These are phyloP conservation scores for Litchi chinensis DNA, from an alignment of 345 rosid genomes.

Conservation along the genomic window DNA sequence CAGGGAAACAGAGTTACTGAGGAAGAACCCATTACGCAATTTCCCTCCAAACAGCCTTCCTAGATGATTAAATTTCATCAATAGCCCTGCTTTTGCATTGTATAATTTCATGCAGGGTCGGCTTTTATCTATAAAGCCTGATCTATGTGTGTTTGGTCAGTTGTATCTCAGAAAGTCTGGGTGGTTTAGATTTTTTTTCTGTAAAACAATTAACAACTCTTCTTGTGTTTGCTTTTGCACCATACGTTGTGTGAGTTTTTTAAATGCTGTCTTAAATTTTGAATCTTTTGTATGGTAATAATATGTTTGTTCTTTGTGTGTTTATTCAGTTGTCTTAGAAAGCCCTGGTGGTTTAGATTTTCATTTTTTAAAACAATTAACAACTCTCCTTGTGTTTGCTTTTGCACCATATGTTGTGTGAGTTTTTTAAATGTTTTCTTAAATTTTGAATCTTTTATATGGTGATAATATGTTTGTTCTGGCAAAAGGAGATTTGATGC, in stretches of 20 bases:
- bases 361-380: not conserved
- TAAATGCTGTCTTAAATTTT: not conserved
- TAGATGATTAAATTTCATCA: slow-evolving; percentile 38
- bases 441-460: not conserved
- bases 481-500: too few species aligned
- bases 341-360: not conserved
- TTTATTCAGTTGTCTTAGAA: not conserved
- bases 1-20: slow-evolving; percentile 80
- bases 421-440: not conserved
- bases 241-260: not conserved
- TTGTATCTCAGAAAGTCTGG: not conserved
- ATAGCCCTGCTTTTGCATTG: slow-evolving; percentile 5
- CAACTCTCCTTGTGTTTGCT: not conserved
- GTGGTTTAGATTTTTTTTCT: not conserved
- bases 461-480: too few species aligned
- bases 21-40: slow-evolving; percentile 80
- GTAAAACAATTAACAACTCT: not conserved
- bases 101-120: slow-evolving; percentile 6
- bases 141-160: slow-evolving; percentile 2
- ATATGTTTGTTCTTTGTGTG: not conserved
- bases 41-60: slow-evolving; percentile 76
- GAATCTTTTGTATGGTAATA: too few species aligned
- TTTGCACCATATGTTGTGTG: not conserved
- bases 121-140: slow-evolving; percentile 58
- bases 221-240: not conserved